A percentile compares a stretch with the other conserved stretches of the same genome.
Conservation (phyloP, 345 rosid genomes). For the Microthlaspi erraticum region DNA sequence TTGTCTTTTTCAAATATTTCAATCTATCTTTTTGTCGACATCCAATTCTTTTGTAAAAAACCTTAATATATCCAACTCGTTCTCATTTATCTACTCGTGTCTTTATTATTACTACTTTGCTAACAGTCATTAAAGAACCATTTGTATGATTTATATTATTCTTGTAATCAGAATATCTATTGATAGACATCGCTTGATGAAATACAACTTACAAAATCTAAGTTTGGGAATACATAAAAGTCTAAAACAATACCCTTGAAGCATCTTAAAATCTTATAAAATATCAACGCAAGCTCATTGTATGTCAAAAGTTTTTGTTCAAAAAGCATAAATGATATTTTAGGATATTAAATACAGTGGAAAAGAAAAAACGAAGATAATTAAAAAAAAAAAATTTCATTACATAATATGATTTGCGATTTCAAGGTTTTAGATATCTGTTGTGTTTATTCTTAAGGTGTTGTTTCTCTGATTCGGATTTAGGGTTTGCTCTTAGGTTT, state of each 20-base stretch:
- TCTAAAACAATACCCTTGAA: constrained; percentile 25
- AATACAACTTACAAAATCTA: constrained; percentile 13
- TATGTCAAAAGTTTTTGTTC: constrained; percentile 8
- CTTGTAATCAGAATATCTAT: constrained; percentile 1
- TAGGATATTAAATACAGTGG: constrained; percentile 11
- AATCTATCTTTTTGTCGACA: constrained; percentile 12
- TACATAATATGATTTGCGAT: too few species aligned
- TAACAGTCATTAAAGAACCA: background rate
- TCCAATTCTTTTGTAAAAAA: background rate
- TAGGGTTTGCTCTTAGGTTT: too few species aligned
- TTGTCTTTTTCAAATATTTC: too few species aligned
- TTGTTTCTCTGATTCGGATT: too few species aligned
- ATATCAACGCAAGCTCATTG: constrained; percentile 20
- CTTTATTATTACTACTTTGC: background rate
- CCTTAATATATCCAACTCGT: background rate
- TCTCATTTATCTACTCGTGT: background rate
- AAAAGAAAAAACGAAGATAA: constrained; percentile 2
- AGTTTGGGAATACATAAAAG: constrained; percentile 27
- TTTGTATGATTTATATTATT: background rate
- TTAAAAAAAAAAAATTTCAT: too few species aligned
- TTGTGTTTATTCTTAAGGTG: too few species aligned
- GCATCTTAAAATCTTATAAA: constrained; percentile 24
- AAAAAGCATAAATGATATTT: constrained; percentile 19
- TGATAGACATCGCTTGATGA: constrained; percentile 12
- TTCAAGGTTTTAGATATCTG: too few species aligned